Conservation (phyloP, 805 yeast species). For the Cyberlindnera maclurae region DNA sequence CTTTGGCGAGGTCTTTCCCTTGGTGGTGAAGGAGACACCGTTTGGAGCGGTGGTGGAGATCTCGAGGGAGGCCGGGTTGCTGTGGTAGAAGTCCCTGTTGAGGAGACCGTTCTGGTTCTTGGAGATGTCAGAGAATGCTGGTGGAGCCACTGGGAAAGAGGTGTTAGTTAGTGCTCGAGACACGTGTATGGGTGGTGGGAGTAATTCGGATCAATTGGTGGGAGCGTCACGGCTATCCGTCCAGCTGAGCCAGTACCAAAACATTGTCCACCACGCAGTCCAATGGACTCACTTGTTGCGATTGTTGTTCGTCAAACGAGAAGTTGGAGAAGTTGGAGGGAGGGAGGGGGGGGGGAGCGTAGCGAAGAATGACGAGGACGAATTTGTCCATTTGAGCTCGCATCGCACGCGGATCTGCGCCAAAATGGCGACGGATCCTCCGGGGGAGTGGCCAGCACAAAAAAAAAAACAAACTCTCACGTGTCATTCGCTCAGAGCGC, state of each 20-base stretch:
- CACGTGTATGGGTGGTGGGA: background rate
- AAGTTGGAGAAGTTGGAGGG: too few species aligned
- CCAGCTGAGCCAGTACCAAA: too few species aligned
- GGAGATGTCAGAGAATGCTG: slow-evolving; percentile 89
- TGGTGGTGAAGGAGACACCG: slow-evolving; percentile 90
- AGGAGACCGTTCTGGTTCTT: slow-evolving; percentile 88
- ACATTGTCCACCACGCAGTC: too few species aligned
- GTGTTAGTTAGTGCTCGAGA: slow-evolving; percentile 1
- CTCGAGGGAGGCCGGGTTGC: slow-evolving; percentile 79
- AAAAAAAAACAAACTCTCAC: too few species aligned
- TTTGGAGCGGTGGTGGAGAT: slow-evolving; percentile 92
- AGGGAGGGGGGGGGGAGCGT: too few species aligned
- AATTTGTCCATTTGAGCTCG: background rate
- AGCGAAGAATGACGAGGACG: background rate
- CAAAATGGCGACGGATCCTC: too few species aligned
- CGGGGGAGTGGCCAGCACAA: too few species aligned
- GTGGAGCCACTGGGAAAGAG: slow-evolving; percentile 60
- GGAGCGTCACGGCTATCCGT: too few species aligned
- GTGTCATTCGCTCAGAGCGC: too few species aligned
- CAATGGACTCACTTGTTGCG: too few species aligned
- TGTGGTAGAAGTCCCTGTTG: slow-evolving; percentile 89
- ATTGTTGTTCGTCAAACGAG: too few species aligned
- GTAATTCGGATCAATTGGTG: too few species aligned
- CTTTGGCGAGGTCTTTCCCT: slow-evolving; percentile 72
- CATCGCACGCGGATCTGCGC: background rate